Evolutionary conservation across 257 asterid genomes (phyloP), one percentile per base, ranked within the genome.

Genomic region (Nicotiana sylvestris): DNA sequence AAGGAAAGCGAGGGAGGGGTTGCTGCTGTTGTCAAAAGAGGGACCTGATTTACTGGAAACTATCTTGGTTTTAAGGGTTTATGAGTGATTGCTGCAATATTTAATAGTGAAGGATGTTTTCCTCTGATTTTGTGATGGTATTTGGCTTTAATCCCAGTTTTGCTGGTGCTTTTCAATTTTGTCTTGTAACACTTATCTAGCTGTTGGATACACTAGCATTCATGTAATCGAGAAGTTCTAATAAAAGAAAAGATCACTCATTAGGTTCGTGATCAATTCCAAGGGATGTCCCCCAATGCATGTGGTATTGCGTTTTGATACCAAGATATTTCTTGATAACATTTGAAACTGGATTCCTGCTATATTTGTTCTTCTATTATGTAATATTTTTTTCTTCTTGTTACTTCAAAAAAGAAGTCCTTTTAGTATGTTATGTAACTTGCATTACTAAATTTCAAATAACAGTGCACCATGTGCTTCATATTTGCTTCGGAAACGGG

Each of bases 401-500:
- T 74, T 74, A 51, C 80, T 74, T 74, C 7, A 74, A 51, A 15
- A 51, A 18, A 49, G 11, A 74, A 51, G 15, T 74, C 62, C 43
- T 27, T 74, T 49, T 74, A 49, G 27, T 46, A 49, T 27, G 79
- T 51, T 27, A 49, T 27, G 29, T 74, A 74, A 17, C 9, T 51
- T 74, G 16, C 27, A 13, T 74, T 15, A 8, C 39, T 25, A 76
- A 27, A 25, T 85, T 81, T 83, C 32, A 21, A 80, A 80, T 82
- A 84, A 69, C 98, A 96, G 98, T 85, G 98, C 86, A 37, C 98
- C 99, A 10, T 96, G 99, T 84, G 99, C 88, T 65, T 96, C 99
- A 39, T 96, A 96, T 85, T 85, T 96, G 98, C 99, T 94, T 39
- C 98, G 98, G 61, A 96, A 90, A 83, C 89, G 99, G 83, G 99